Conservation (phyloP, 2,329 filamentous ascomycete species). For the Polychaeton citri region DNA sequence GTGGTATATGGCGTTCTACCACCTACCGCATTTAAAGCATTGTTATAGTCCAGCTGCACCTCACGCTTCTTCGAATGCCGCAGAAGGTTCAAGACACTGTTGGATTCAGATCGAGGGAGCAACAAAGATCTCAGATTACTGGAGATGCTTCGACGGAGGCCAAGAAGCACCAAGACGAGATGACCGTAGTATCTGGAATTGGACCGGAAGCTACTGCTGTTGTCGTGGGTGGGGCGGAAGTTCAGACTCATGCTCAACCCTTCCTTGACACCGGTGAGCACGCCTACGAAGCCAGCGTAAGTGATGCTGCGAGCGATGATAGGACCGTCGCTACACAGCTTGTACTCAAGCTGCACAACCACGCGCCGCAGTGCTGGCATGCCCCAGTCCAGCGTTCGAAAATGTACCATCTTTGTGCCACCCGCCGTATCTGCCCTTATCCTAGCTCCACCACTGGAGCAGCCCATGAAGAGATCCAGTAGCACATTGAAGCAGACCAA, state of each 20-base stretch:
- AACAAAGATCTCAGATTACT: too few relatives aligned
- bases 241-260: conserved; percentile 37
- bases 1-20: too few relatives aligned
- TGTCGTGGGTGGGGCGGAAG: conserved; percentile 37
- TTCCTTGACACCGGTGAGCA: conserved; percentile 37
- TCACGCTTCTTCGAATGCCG: too few relatives aligned
- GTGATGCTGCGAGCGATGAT: conserved; percentile 36
- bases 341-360: conserved; percentile 29
- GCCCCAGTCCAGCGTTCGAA: conserved; percentile 38
- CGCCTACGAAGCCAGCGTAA: conserved; percentile 40
- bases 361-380: conserved; percentile 30
- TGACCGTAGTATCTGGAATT: conserved; percentile 34
- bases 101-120: too few relatives aligned
- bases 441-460: conserved; percentile 43
- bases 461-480: conserved; percentile 51
- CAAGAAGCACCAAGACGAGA: conserved; percentile 40
- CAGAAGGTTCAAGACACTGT: too few relatives aligned
- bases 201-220: conserved; percentile 16
- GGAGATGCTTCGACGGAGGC: conserved; percentile 39
- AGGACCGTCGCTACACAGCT: conserved; percentile 17
- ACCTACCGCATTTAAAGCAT: too few relatives aligned
- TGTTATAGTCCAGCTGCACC: too few relatives aligned
- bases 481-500: conserved; percentile 50
- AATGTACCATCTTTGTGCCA: conserved; percentile 37
- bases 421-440: conserved; percentile 13